Percentiles rank a stretch among this genome's conserved stretches.
phyloP scores from a whole-genome alignment of 306 rosid species.

The Corylus heterophylla region DNA sequence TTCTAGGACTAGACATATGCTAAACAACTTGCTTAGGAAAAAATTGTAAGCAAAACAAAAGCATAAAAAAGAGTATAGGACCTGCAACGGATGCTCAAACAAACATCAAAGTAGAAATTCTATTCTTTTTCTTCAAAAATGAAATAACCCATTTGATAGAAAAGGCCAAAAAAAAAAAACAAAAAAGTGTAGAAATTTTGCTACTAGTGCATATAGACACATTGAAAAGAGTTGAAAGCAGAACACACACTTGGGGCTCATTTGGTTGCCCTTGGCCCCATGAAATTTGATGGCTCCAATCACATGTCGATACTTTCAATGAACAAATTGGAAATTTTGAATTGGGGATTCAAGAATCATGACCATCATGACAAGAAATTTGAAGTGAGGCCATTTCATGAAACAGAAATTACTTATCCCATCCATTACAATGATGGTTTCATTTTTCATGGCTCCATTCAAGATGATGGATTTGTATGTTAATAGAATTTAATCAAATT shows the following conservation, averaged over 20 bases:
- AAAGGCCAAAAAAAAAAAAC: neutral
- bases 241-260: neutral
- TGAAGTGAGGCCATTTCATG: neutral
- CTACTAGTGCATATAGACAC: neutral
- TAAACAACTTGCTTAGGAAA: neutral
- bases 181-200: neutral
- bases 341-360: neutral
- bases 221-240: neutral
- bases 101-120: neutral
- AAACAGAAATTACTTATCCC: neutral
- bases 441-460: neutral
- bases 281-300: neutral
- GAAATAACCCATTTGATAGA: neutral
- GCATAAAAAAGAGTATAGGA: neutral
- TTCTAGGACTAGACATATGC: neutral
- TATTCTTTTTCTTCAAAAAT: neutral
- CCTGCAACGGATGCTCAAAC: slow-evolving; percentile 1
- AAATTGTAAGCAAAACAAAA: neutral
- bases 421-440: neutral
- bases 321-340: neutral
- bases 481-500: neutral
- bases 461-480: neutral
- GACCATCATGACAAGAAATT: neutral
- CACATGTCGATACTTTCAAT: neutral
- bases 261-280: neutral